These are phyloP conservation scores for Rhododendron mucronatum DNA, from an alignment of 148 eudicot genomes.

Conservation along the genomic window DNA sequence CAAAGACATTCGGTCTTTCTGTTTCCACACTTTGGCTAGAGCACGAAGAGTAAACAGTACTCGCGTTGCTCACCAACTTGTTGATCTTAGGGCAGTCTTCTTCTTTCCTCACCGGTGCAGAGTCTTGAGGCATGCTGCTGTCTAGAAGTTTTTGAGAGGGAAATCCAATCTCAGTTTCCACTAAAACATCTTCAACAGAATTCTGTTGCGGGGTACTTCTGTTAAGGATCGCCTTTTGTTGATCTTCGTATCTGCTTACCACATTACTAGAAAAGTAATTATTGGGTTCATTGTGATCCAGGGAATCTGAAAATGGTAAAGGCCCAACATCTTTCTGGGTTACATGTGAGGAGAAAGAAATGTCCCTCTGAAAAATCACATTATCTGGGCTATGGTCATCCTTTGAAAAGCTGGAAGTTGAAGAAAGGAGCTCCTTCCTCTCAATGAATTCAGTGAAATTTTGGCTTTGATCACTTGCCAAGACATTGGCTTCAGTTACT, in stretches of 20 bases:
- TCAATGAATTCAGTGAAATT: constrained; percentile 30
- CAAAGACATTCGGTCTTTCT: constrained; percentile 39
- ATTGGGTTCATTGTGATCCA: constrained; percentile 31
- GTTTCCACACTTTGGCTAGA: constrained; percentile 23
- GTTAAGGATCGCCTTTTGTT: constrained; percentile 26
- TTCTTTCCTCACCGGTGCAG: constrained; percentile 32
- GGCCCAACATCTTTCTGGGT: constrained; percentile 14
- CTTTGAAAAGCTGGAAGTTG: constrained; percentile 41
- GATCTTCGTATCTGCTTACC: constrained; percentile 17
- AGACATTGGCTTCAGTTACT: constrained; percentile 14
- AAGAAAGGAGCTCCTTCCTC: constrained; percentile 22
- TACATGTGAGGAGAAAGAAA: constrained; percentile 19
- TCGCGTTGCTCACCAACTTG: constrained; percentile 33
- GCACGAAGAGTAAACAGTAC: constrained; percentile 25
- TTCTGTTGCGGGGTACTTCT: constrained; percentile 20
- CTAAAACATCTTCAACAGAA: constrained; percentile 27
- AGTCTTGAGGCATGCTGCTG: constrained; percentile 26
- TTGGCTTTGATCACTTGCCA: constrained; percentile 21
- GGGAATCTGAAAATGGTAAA: constrained; percentile 37
- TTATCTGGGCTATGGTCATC: constrained; percentile 33
- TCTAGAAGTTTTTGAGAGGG: constrained; percentile 23
- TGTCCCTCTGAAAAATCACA: constrained; percentile 16
- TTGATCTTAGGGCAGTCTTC: constrained; percentile 25
- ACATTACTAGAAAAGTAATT: constrained; percentile 1
- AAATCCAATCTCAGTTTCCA: constrained; percentile 43